Evolutionary conservation across 441 rosid species (phyloP).

Genomic region (Breynia disticha): DNA sequence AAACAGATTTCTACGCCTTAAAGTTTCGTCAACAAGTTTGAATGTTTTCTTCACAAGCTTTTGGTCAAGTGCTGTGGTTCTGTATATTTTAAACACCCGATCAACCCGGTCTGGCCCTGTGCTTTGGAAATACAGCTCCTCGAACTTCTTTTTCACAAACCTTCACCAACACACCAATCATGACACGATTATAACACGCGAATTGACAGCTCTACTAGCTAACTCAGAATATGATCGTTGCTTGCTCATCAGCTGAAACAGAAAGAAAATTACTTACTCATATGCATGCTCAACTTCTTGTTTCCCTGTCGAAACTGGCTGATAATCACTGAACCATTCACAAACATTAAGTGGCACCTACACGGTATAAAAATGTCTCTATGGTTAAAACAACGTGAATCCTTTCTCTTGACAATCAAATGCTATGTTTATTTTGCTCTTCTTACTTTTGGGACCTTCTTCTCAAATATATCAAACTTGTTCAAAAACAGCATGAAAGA

Average conservation of each 20-base stretch:
- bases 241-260: not conserved
- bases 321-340: slow-evolving; percentile 91
- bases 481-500: slow-evolving; percentile 93
- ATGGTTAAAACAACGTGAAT: not conserved
- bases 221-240: no score
- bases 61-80: slow-evolving; percentile 92
- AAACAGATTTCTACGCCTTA: slow-evolving; percentile 83
- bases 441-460: slow-evolving; percentile 79
- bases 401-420: not conserved
- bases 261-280: slow-evolving; percentile 45
- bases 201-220: no score
- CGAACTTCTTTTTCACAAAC: slow-evolving; percentile 92
- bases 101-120: slow-evolving; percentile 80
- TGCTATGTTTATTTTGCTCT: slow-evolving; percentile 11
- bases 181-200: no score
- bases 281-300: slow-evolving; percentile 92
- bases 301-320: slow-evolving; percentile 71
- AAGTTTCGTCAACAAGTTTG: slow-evolving; percentile 92
- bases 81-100: slow-evolving; percentile 83
- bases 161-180: slow-evolving; percentile 21
- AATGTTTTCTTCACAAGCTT: slow-evolving; percentile 97
- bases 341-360: slow-evolving; percentile 81
- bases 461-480: slow-evolving; percentile 94
- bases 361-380: slow-evolving; percentile 5
- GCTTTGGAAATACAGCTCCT: slow-evolving; percentile 86